Evolutionary conservation across 352 stramenopile genomes (phyloP).

Genomic region (Phytophthora pini): DNA sequence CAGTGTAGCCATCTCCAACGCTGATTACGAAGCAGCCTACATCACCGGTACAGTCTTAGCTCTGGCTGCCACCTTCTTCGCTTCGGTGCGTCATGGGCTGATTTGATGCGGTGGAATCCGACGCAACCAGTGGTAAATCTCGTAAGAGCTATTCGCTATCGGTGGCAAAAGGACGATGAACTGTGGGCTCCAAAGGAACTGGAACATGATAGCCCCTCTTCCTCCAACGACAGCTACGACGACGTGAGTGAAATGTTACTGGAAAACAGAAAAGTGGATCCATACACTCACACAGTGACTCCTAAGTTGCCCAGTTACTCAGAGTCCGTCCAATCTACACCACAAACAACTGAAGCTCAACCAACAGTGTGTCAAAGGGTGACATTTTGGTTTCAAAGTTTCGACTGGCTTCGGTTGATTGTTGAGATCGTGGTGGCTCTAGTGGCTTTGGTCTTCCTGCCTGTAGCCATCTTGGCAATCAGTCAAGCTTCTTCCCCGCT

Average conservation of each 20-base stretch:
- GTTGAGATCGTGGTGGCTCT: slow-evolving; percentile 20
- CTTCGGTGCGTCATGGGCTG: slow-evolving; percentile 24
- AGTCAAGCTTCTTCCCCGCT: slow-evolving; percentile 24
- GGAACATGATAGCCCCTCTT: slow-evolving; percentile 3
- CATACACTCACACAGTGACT: slow-evolving; percentile 18
- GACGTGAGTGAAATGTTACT: slow-evolving; percentile 23
- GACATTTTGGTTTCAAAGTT: slow-evolving; percentile 2
- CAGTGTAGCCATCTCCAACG: slow-evolving; percentile 29
- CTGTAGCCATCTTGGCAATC: slow-evolving; percentile 21
- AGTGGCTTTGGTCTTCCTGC: slow-evolving; percentile 20
- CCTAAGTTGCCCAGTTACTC: slow-evolving; percentile 19
- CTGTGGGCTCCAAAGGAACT: slow-evolving; percentile 27
- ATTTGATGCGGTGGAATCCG: slow-evolving; percentile 30
- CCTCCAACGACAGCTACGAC: slow-evolving; percentile 24
- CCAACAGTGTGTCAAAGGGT: neutral
- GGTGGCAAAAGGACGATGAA: slow-evolving; percentile 15
- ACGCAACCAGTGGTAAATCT: slow-evolving; percentile 1
- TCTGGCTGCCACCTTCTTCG: slow-evolving; percentile 25
- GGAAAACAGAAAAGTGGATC: slow-evolving; percentile 16
- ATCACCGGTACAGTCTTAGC: slow-evolving; percentile 11
- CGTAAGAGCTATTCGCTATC: slow-evolving; percentile 1
- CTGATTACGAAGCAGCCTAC: slow-evolving; percentile 26
- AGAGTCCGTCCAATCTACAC: neutral
- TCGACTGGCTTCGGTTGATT: slow-evolving; percentile 18
- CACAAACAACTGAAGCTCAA: neutral